A percentile compares a stretch with the other conserved stretches of the same genome.
Conservation (phyloP, 768 basidiomycete species). For the Kwoniella bestiolae region DNA sequence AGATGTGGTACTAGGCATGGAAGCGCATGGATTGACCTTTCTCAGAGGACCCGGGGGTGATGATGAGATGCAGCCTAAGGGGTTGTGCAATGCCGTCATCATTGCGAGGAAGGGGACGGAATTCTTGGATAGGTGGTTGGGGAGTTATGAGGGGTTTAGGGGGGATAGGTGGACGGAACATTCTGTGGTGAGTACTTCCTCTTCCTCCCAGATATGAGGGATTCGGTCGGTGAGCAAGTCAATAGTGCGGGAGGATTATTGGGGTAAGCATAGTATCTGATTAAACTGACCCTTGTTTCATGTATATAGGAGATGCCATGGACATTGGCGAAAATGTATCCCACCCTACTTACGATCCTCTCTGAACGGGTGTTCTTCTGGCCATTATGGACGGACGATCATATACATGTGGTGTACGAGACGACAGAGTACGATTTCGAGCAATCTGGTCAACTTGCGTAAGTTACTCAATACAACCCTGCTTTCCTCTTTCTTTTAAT, state of each 20-base stretch:
- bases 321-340: constrained; percentile 55
- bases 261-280: too few relatives aligned
- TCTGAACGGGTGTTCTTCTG: constrained; percentile 58
- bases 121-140: constrained; percentile 49
- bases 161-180: constrained; percentile 50
- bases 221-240: too few relatives aligned
- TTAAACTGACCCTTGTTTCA: too few relatives aligned
- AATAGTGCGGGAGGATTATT: too few relatives aligned
- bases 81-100: constrained; percentile 53
- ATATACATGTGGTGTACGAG: constrained; percentile 48
- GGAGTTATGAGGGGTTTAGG: constrained; percentile 48
- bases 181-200: constrained; percentile 42
- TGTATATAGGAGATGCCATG: constrained; percentile 46
- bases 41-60: constrained; percentile 26
- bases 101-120: constrained; percentile 35
- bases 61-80: constrained; percentile 50
- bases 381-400: constrained; percentile 57
- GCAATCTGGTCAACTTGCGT: constrained; percentile 50
- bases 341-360: constrained; percentile 56
- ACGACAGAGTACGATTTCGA: constrained; percentile 45
- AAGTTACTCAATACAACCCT: too few relatives aligned
- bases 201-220: background rate
- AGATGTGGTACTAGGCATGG: constrained; percentile 51
- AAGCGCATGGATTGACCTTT: constrained; percentile 35
- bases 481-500: background rate